Base-by-base conservation (phyloP, 306 rosid species). In the Datisca glomerata region DNA sequence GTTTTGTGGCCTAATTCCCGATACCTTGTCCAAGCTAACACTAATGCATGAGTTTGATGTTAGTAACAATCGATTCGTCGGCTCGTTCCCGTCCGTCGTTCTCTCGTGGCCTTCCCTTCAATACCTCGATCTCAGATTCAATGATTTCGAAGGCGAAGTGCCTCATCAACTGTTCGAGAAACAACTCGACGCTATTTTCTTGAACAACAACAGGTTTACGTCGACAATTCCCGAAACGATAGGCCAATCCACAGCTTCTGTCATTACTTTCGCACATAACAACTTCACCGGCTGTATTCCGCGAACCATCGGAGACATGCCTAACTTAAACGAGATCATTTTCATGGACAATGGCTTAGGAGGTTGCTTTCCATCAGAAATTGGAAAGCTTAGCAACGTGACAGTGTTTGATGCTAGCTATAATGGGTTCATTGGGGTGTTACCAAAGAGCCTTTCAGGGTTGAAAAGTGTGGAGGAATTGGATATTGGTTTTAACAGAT, bases 41-140 rank as follows among this genome's bases (percentile, higher is more conserved):
- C 61, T 82, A 5, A 52, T 87, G 35, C 18, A 24, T 3, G 94
- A 87, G 55, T 14, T 79, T 0, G 96, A 87, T 33, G 15, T 79
- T 0, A 87, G 96, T 47, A 87, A 82, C 59, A 87, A 87, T 49
- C 76, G 93, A 0, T 79, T 87, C 8, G 96, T 76, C 1, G 96
- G 96, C 0, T n/a, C 10, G 2, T 87, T 87, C 50, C 96, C 96
- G 0, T 5, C 2, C 0, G 65, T 64, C 0, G 66, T 87, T 31
- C 47, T 82, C 7, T 12, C 51, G 1, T 34, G 74, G 49, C 78
- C 82, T 0, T 38, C 39, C 1, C 22, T 73, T 0, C 69, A 46
- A 33, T 87, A 22, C 55, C 59, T 87, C 1, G 96, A 87, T 14
- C 8, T 87, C 0, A 58, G 94, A 47, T 82, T 3, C 69, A 87